Evolutionary conservation across 2,329 filamentous ascomycete species (phyloP), one percentile per base, ranked within the genome.

Genomic region (Aspergillus pseudoterreus): DNA sequence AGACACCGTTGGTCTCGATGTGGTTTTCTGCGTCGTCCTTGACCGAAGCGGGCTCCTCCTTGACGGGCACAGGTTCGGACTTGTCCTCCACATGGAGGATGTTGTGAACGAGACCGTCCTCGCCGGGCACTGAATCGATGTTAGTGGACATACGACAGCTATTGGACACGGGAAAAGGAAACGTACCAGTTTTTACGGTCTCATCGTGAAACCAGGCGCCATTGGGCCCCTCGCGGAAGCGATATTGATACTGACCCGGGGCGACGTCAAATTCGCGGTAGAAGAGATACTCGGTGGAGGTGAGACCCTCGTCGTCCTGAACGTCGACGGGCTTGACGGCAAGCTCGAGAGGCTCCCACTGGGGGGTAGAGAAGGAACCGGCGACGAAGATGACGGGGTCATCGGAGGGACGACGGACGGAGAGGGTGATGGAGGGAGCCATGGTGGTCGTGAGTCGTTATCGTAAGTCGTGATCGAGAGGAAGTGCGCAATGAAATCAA

Each of bases 181-280:
- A 46, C 63, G 36, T 61, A 68, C 65, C 57, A 47, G 55, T 59
- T 45, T 63, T 61, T 5, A 57, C 46, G n/a, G 56, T 50, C 30
- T 65, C 55, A 53, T 65, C 57, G 48, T 58, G 57, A 47, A 67
- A 61, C 64, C 63, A 66, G 15, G 49, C 47, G 43, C 61, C 62
- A 2, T 55, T 51, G 4, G 54, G 35, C 4, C 55, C 64, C 27
- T 63, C 54, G 8, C 62, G 61, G 50, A 66, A 66, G 46, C 54
- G 53, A 54, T 65, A 66, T 36, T 63, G 53, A 49, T 64, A 59
- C 45, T 62, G 54, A 15, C 64, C 64, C 17, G 53, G 47, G 4
- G 51, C 30, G 15, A 63, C 21, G 30, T 60, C 38, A 17, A 62
- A 52, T 2, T 58, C 53, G 22, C 51, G 55, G 21, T 51, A 61